Conservation (phyloP, 23 red algal species). For the Agarophyton chilense region DNA sequence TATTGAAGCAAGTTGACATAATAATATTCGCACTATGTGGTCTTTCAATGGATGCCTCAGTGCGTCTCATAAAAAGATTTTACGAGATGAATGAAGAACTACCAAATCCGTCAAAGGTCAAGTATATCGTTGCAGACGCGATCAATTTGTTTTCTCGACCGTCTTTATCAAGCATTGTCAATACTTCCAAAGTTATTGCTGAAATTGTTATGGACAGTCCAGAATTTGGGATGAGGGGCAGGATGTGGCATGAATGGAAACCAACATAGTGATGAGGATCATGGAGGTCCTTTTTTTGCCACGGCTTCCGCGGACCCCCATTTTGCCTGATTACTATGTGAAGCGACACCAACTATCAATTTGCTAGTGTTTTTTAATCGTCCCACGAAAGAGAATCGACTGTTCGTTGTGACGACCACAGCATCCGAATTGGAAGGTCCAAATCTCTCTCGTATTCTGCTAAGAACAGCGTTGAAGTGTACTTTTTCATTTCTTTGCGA, state of each 20-base stretch:
- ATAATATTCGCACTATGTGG: slow-evolving; percentile 68
- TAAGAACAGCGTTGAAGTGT: no score
- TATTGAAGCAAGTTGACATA: slow-evolving; percentile 31
- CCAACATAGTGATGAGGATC: neutral
- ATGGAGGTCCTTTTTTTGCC: no score
- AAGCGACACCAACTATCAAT: neutral
- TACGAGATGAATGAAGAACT: neutral
- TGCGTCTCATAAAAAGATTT: slow-evolving; percentile 1
- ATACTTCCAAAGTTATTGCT: slow-evolving; percentile 30
- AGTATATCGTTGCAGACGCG: slow-evolving; percentile 33
- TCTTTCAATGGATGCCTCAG: neutral
- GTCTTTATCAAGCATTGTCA: slow-evolving; percentile 9
- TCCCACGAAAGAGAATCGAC: no score
- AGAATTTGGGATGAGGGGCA: slow-evolving; percentile 28
- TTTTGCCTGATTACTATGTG: neutral
- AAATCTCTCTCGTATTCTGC: no score
- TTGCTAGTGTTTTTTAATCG: no score
- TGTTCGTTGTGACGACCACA: no score
- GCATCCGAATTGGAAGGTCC: no score
- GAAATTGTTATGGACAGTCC: slow-evolving; percentile 40
- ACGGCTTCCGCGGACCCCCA: neutral
- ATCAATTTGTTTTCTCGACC: slow-evolving; percentile 46
- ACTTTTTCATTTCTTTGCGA: no score
- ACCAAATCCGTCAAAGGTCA: neutral
- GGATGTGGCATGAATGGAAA: slow-evolving; percentile 41